Percentiles rank a stretch among this genome's conserved stretches.
These are phyloP conservation scores for Fusarium musae DNA, from an alignment of 2,329 filamentous ascomycete species.

Conservation along the genomic window DNA sequence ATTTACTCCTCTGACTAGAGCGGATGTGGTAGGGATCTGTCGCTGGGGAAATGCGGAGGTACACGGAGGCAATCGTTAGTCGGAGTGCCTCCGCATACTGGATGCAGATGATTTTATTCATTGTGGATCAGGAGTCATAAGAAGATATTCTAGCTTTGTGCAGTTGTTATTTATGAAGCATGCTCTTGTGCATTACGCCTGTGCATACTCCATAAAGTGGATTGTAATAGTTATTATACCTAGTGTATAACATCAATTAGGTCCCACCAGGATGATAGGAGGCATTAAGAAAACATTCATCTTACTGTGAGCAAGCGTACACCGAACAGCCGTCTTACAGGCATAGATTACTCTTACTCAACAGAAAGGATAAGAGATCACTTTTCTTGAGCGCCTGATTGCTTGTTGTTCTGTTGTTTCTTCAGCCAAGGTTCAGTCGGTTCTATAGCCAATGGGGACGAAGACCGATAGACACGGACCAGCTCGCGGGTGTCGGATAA, in stretches of 20 bases:
- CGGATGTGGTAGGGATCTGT: not conserved
- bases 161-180: not conserved
- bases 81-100: not conserved
- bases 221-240: rapidly evolving
- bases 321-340: rapidly evolving
- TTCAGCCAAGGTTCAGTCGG: rapidly evolving
- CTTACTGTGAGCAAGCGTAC: too few relatives aligned
- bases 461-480: not conserved
- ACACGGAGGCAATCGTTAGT: not conserved
- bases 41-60: conserved; percentile 14
- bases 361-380: too few relatives aligned
- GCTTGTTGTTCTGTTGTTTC: not conserved
- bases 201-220: not conserved
- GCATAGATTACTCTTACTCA: rapidly evolving
- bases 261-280: not conserved
- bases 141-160: rapidly evolving
- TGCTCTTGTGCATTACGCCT: not conserved
- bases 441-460: not conserved
- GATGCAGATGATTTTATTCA: not conserved
- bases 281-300: too few relatives aligned
- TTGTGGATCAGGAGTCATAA: not conserved
- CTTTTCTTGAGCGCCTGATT: too few relatives aligned
- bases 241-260: not conserved
- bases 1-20: not conserved
- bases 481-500: conserved; percentile 14